Percentiles rank a stretch among this genome's conserved stretches.
These are phyloP conservation scores for Salvia miltiorrhiza DNA, from an alignment of 257 asterid genomes.

Conservation along the genomic window DNA sequence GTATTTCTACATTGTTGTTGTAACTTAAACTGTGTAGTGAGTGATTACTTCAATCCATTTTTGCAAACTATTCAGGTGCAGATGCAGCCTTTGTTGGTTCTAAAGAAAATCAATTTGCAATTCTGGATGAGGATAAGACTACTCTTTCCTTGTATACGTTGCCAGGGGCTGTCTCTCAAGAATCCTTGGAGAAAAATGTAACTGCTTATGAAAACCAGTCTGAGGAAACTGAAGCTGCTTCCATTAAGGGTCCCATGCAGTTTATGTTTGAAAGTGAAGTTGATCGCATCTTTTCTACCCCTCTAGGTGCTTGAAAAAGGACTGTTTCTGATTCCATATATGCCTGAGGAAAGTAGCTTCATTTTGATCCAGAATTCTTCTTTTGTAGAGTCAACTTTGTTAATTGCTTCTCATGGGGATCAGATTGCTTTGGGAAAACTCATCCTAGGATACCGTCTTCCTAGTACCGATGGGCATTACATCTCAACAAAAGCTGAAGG, in stretches of 20 bases:
- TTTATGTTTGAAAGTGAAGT: conserved; percentile 88
- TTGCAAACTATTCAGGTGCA: conserved; percentile 55
- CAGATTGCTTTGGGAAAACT: conserved; percentile 92
- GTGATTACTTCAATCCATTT: conserved; percentile 10
- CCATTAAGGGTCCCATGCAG: conserved; percentile 86
- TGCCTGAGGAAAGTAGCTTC: conserved; percentile 19
- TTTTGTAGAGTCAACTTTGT: conserved; percentile 77
- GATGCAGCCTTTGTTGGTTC: conserved; percentile 93
- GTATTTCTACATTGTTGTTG: conserved; percentile 19
- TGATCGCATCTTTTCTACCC: conserved; percentile 92
- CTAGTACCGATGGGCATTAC: conserved; percentile 82
- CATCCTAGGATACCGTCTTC: conserved; percentile 76
- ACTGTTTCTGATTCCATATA: conserved; percentile 16
- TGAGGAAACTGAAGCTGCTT: conserved; percentile 52
- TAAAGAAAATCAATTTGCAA: conserved; percentile 80
- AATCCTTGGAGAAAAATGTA: conserved; percentile 51
- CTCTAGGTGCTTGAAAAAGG: conserved; percentile 63
- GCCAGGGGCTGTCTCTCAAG: conserved; percentile 73
- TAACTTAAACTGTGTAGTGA: conserved; percentile 1
- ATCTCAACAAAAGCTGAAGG: conserved; percentile 95
- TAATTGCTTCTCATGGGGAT: conserved; percentile 90
- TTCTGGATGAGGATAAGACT: conserved; percentile 93
- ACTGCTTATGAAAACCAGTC: conserved; percentile 43
- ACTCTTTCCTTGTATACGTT: conserved; percentile 73
- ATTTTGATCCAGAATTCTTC: conserved; percentile 34